phyloP scores from a whole-genome alignment of 345 rosid genomes.

The Linum tenue region DNA sequence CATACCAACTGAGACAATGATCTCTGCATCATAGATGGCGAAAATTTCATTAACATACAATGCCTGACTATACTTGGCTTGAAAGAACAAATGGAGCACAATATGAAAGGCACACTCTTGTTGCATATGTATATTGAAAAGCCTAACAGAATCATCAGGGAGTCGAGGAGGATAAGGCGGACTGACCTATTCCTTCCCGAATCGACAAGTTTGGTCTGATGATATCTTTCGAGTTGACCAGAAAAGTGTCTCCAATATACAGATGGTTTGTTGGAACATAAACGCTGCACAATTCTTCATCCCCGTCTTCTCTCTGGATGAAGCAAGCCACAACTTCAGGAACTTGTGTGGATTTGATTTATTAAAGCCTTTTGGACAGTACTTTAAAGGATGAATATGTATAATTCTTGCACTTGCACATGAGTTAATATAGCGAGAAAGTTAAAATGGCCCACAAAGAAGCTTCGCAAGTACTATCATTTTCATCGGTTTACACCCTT shows the following conservation, averaged over 20 bases:
- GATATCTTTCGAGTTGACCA: slow-evolving; percentile 68
- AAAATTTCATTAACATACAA: neutral
- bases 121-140: neutral
- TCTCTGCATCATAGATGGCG: slow-evolving; percentile 39
- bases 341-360: neutral
- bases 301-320: slow-evolving; percentile 55
- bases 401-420: neutral
- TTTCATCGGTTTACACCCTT: too few relatives aligned
- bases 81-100: neutral
- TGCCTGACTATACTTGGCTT: neutral
- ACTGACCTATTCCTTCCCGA: slow-evolving; percentile 83
- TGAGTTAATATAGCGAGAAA: too few relatives aligned
- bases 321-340: slow-evolving; percentile 6
- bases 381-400: neutral
- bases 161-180: slow-evolving; percentile 3
- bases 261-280: slow-evolving; percentile 83
- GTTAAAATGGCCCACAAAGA: too few relatives aligned
- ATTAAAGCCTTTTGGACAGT: neutral
- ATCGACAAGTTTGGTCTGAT: slow-evolving; percentile 77
- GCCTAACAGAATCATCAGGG: neutral
- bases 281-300: slow-evolving; percentile 81
- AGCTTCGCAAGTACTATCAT: too few relatives aligned
- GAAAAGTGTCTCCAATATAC: slow-evolving; percentile 73
- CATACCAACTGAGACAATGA: slow-evolving; percentile 81
- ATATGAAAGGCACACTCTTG: neutral